Evolutionary conservation across 164 flowering plant genomes (phyloP).

Genomic region (grape (Vitis vinifera)): DNA sequence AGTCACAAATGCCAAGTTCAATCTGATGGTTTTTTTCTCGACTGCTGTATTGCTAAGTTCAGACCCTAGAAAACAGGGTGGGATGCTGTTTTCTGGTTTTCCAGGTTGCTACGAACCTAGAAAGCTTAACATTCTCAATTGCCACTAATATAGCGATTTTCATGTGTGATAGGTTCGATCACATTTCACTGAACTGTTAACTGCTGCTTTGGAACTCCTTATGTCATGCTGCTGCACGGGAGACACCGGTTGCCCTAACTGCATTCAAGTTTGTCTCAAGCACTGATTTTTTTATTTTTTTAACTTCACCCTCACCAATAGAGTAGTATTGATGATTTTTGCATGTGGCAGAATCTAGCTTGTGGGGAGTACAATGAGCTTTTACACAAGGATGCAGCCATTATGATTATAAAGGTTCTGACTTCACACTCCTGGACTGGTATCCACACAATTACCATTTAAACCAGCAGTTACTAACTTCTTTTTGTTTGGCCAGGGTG

Average conservation of each 20-base stretch:
- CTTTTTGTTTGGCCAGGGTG: slow-evolving; percentile 46
- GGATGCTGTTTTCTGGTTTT: too few species aligned
- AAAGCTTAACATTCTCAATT: too few species aligned
- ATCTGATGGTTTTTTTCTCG: too few species aligned
- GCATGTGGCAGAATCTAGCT: slow-evolving; percentile 50
- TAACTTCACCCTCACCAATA: neutral
- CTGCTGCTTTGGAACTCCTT: slow-evolving; percentile 78
- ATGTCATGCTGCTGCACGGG: slow-evolving; percentile 61
- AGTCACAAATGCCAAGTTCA: neutral
- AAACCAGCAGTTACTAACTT: neutral
- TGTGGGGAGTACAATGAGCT: slow-evolving; percentile 89
- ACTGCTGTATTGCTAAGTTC: too few species aligned
- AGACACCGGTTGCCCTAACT: slow-evolving; percentile 80
- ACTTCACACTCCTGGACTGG: neutral
- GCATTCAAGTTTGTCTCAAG: slow-evolving; percentile 63
- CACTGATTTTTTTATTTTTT: neutral
- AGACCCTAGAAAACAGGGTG: too few species aligned
- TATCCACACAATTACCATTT: neutral
- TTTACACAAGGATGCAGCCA: slow-evolving; percentile 78
- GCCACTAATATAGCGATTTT: neutral
- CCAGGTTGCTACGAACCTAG: too few species aligned
- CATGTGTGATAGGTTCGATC: slow-evolving; percentile 59
- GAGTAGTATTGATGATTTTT: slow-evolving; percentile 9
- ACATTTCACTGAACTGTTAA: slow-evolving; percentile 57
- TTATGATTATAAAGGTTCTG: slow-evolving; percentile 74